Evolutionary conservation across 306 rosid species (phyloP).

Genomic region (Fragaria iinumae): DNA sequence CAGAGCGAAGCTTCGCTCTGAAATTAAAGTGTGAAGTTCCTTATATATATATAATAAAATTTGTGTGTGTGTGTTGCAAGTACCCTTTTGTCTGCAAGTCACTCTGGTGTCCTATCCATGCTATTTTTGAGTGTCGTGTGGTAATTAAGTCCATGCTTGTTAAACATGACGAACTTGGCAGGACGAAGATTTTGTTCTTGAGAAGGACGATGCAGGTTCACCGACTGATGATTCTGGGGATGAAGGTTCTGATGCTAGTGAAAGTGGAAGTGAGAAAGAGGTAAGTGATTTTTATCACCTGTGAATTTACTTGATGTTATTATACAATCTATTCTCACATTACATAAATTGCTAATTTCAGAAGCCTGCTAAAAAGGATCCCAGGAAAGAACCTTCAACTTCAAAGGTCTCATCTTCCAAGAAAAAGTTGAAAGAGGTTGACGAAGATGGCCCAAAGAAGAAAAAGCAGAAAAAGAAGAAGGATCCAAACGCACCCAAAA

Average conservation of each 20-base stretch:
- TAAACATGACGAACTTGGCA: slow-evolving; percentile 33
- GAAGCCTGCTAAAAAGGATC: slow-evolving; percentile 89
- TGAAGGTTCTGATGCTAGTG: slow-evolving; percentile 82
- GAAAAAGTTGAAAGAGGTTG: slow-evolving; percentile 68
- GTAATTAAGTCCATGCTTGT: slow-evolving; percentile 17
- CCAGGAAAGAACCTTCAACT: slow-evolving; percentile 59
- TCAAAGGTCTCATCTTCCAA: slow-evolving; percentile 84
- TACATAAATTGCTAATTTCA: slow-evolving; percentile 38
- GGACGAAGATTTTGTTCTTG: slow-evolving; percentile 87
- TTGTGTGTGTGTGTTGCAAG: not conserved
- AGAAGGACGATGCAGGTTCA: slow-evolving; percentile 89
- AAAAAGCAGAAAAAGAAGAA: slow-evolving; percentile 90
- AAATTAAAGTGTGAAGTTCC: no score
- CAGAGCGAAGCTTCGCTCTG: no score
- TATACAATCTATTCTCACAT: slow-evolving; percentile 10
- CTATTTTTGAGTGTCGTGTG: slow-evolving; percentile 14
- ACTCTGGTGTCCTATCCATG: not conserved
- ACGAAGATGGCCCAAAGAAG: slow-evolving; percentile 81
- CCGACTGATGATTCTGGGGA: slow-evolving; percentile 97
- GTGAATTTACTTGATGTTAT: slow-evolving; percentile 10
- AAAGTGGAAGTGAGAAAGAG: slow-evolving; percentile 77
- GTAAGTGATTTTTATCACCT: slow-evolving; percentile 33
- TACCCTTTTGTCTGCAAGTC: not conserved
- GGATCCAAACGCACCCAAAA: slow-evolving; percentile 98
- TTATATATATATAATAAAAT: not conserved